Conservation (phyloP, 2,329 filamentous ascomycete species). For the Penicillium sp. region DNA sequence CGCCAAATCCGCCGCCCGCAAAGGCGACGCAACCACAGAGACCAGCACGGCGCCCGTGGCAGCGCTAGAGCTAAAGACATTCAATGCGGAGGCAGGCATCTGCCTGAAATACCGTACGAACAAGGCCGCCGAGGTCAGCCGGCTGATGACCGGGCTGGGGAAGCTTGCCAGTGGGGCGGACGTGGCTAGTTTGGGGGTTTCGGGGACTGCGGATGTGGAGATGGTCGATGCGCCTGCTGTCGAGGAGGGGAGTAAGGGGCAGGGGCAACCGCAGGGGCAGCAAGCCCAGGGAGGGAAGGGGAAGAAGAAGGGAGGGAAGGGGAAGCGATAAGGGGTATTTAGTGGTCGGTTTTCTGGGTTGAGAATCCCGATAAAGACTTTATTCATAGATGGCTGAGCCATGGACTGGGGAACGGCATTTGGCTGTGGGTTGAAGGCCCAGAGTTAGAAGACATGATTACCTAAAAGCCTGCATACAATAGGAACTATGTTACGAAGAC, state of each 20-base stretch:
- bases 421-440: neutral
- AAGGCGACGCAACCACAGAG: neutral
- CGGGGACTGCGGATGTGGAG: constrained; percentile 33
- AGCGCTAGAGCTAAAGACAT: constrained; percentile 82
- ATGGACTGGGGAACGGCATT: neutral
- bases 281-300: constrained; percentile 35
- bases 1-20: constrained; percentile 18
- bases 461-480: neutral
- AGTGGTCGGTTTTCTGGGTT: too few relatives aligned
- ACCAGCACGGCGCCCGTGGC: constrained; percentile 52
- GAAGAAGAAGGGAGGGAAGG: constrained; percentile 69
- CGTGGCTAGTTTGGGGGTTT: constrained; percentile 54
- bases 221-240: constrained; percentile 34
- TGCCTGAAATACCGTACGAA: constrained; percentile 88
- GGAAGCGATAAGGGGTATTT: constrained; percentile 57
- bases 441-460: neutral
- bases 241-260: constrained; percentile 21
- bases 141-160: constrained; percentile 75
- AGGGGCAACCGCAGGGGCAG: constrained; percentile 37
- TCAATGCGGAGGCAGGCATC: constrained; percentile 75
- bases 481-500: neutral
- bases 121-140: constrained; percentile 84
- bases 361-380: constrained; percentile 9
- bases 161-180: constrained; percentile 67
- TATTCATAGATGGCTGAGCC: neutral